phyloP scores from a whole-genome alignment of 805 yeast genomes.

The Lachancea sp. region DNA sequence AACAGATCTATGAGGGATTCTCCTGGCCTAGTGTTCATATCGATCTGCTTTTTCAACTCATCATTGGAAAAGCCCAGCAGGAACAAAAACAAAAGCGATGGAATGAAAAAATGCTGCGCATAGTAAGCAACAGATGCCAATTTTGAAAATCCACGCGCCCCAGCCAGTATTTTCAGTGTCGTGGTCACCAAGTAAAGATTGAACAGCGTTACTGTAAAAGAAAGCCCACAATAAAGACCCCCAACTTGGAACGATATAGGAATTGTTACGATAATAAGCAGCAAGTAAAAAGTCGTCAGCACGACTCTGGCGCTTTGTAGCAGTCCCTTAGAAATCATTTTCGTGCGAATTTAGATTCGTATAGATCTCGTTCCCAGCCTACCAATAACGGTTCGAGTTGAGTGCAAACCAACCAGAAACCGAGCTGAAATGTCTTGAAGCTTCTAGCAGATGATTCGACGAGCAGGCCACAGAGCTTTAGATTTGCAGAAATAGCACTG shows the following conservation, averaged over 20 bases:
- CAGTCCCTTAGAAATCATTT: conserved; percentile 16
- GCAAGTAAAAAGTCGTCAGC: conserved; percentile 55
- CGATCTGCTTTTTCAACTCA: conserved; percentile 20
- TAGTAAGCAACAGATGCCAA: conserved; percentile 51
- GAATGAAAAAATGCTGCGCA: conserved; percentile 75
- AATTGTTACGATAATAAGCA: conserved; percentile 68
- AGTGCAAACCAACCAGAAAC: too few species aligned
- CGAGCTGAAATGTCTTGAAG: too few species aligned
- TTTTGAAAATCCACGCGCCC: conserved; percentile 20
- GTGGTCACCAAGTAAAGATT: conserved; percentile 66
- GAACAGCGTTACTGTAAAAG: conserved; percentile 71
- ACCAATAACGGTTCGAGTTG: too few species aligned
- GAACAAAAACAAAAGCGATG: conserved; percentile 69
- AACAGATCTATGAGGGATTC: conserved; percentile 15
- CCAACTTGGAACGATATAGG: conserved; percentile 94
- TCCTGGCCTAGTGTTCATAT: conserved; percentile 21
- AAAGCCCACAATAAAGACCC: conserved; percentile 81
- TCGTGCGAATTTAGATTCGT: not conserved
- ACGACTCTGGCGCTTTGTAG: conserved; percentile 28
- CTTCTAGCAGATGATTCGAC: too few species aligned
- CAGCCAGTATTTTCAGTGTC: conserved; percentile 52
- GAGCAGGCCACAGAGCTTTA: too few species aligned
- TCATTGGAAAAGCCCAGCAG: conserved; percentile 46
- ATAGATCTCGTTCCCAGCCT: not conserved
- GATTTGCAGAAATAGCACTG: too few species aligned